Evolutionary conservation across 179 eudicot genomes (phyloP), one percentile per base, ranked within the genome.

Genomic region (Drosera spatulata): DNA sequence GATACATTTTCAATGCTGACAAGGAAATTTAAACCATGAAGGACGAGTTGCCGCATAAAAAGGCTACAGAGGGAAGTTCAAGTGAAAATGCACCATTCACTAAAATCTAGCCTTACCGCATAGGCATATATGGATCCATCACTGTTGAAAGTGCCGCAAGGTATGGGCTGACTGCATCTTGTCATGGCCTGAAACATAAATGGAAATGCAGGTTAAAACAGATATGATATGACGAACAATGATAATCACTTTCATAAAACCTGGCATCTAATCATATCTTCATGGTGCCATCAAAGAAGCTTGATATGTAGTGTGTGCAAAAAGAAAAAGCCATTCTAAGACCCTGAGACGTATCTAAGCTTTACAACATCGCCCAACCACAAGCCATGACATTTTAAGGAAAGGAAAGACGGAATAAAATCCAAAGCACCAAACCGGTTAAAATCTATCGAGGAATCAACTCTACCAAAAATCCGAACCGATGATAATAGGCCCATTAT

Each of bases 121-220:
- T 91, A 91, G 10, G 97, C 96, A 70, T 41, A 91, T 50, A 91
- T 67, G 5, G 91, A 85, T 52, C 97, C 97, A 66, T 91, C 97
- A 69, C 68, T 73, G 82, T 85, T 91, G 80, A 91, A 91, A 50
- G 86, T 43, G 73, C 95, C 79, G 70, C 86, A 81, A 48, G 95
- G 85, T 61, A 87, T 87, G 33, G 97, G 93, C 41, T 90, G 91
- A 54, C 66, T 81, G 93, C 95, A 85, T 72, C 93, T 85, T 69
- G 79, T 49, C 82, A 87, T 76, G 10, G 93, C 95, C 95, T 90
- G 69, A 46, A 58, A 15, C n/a, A 15, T 3, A 53, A 53, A 71
- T 41, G 6, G 61, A 41, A 55, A 44, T 63, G 10, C 50, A 46
- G 11, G 50, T 10, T 45, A 45, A 45, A 45, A 45, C 7, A 6